phyloP scores from a whole-genome alignment of 805 yeast species.

The Wickerhamiella kurtzmanii region DNA sequence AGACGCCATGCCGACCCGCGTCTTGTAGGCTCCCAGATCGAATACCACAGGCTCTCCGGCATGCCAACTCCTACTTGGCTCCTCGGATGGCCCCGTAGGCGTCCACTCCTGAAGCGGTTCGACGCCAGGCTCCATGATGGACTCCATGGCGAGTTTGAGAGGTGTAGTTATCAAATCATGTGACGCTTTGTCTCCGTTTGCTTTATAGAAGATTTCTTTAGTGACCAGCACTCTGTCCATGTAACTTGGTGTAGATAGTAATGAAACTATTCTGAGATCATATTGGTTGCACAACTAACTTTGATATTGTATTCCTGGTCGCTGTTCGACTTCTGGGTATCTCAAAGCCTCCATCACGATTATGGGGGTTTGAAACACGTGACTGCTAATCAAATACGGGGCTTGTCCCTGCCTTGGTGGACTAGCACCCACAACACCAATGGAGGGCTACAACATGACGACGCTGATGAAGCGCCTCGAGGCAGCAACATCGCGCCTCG shows the following conservation, averaged over 20 bases:
- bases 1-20: conserved; percentile 28
- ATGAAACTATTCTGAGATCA: no score
- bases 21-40: conserved; percentile 60
- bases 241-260: no score
- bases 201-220: no score
- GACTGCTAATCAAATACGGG: background rate
- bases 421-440: conserved; percentile 23
- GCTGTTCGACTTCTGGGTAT: no score
- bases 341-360: no score
- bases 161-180: background rate
- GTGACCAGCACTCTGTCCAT: no score
- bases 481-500: conserved; percentile 86
- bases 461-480: conserved; percentile 70
- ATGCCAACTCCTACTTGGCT: conserved; percentile 9
- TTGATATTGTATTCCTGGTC: no score
- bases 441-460: conserved; percentile 77
- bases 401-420: no score
- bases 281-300: no score
- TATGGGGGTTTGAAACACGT: no score
- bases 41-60: conserved; percentile 41
- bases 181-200: no score
- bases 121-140: conserved; percentile 8
- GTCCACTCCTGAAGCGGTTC: conserved; percentile 13
- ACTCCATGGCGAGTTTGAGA: background rate
- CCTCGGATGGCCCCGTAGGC: conserved; percentile 10